phyloP scores from a whole-genome alignment of 2,329 filamentous ascomycete species.

The Colletotrichum phormii region DNA sequence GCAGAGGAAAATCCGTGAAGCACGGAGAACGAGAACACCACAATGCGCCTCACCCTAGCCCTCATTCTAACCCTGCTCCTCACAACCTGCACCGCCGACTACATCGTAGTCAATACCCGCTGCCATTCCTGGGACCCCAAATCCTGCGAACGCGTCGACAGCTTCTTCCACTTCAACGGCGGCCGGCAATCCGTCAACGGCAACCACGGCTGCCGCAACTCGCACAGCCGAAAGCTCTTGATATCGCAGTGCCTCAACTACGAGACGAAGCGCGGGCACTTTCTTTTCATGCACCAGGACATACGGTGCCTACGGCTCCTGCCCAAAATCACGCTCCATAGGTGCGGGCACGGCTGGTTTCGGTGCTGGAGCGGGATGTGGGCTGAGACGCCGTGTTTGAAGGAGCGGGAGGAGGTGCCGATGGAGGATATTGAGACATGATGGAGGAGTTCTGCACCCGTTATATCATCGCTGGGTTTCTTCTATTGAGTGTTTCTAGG shows the following conservation, averaged over 20 bases:
- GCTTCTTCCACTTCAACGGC: background rate
- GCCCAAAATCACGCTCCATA: background rate
- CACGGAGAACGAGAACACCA: background rate
- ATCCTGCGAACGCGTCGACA: background rate
- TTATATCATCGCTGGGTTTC: too few relatives aligned
- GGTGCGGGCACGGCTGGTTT: background rate
- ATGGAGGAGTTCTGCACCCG: too few relatives aligned
- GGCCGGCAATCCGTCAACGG: background rate
- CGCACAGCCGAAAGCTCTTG: background rate
- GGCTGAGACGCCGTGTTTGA: background rate
- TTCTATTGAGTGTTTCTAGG: too few relatives aligned
- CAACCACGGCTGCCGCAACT: background rate
- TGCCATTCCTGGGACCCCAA: background rate
- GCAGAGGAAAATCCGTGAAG: background rate
- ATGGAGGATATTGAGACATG: too few relatives aligned
- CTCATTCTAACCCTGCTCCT: rapidly evolving
- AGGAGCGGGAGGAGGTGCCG: background rate
- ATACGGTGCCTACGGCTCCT: background rate
- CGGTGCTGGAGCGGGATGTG: background rate
- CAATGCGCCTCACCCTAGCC: background rate
- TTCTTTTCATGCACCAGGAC: background rate
- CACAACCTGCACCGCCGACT: background rate
- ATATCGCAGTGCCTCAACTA: background rate
- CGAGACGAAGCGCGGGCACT: background rate
- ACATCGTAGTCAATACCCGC: background rate